Conservation (phyloP, 169 alveolate species). For the Perkinsus marinus region DNA sequence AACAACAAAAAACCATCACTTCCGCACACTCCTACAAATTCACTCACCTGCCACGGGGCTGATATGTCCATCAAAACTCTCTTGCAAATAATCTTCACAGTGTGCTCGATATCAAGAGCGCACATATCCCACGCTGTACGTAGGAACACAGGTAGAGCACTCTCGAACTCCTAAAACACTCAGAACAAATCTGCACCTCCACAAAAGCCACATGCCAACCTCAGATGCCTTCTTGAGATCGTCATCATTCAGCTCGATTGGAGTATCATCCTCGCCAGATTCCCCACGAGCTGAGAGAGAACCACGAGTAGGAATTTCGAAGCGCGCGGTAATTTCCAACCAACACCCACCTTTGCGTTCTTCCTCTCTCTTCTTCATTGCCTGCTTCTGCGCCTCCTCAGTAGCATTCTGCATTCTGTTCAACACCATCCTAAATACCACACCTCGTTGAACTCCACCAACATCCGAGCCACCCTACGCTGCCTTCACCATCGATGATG, state of each 20-base stretch:
- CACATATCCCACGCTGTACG: constrained; percentile 25
- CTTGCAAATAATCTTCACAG: constrained; percentile 23
- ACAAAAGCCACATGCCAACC: not conserved
- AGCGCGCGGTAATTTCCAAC: not conserved
- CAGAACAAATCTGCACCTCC: not conserved
- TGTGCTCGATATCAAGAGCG: constrained; percentile 26
- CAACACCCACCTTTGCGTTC: not conserved
- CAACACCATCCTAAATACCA: not conserved
- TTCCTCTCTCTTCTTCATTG: not conserved
- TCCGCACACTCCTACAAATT: not conserved
- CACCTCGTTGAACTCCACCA: no score
- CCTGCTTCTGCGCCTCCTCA: not conserved
- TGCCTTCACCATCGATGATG: not conserved
- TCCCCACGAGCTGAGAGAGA: not conserved
- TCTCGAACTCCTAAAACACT: constrained; percentile 13
- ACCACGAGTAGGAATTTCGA: not conserved
- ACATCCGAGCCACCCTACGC: not conserved
- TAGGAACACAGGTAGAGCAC: constrained; percentile 20
- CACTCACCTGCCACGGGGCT: constrained; percentile 7
- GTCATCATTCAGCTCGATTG: not conserved
- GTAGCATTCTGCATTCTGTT: not conserved
- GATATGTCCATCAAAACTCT: constrained; percentile 22
- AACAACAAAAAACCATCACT: no score
- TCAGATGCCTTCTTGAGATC: not conserved
- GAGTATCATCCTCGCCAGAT: not conserved